Evolutionary conservation across 352 stramenopile species (phyloP).

Genomic region (Blastocystis sp.): DNA sequence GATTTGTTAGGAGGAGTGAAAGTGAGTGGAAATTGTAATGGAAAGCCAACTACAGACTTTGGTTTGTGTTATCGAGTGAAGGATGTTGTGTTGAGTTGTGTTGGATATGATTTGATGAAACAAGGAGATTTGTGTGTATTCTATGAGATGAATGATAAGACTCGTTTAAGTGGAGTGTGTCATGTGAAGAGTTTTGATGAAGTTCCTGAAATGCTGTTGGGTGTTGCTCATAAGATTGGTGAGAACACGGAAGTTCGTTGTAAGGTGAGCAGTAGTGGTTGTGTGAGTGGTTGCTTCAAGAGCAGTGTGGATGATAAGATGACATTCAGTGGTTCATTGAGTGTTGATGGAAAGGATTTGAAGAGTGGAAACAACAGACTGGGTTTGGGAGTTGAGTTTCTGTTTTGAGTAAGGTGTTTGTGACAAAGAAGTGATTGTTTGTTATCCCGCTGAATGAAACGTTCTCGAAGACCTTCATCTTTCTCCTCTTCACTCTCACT

Average conservation of each 20-base stretch:
- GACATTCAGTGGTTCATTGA: background rate
- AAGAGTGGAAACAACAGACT: background rate
- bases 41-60: background rate
- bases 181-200: background rate
- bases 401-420: slow-evolving; percentile 22
- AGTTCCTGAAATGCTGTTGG: background rate
- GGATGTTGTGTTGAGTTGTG: background rate
- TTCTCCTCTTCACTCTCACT: background rate
- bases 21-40: background rate
- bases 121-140: background rate
- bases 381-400: slow-evolving; percentile 2
- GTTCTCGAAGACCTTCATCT: background rate
- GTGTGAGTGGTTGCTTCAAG: background rate
- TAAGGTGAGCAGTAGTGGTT: background rate
- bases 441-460: too few relatives aligned
- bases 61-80: background rate
- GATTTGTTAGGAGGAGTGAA: background rate
- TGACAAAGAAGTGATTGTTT: background rate
- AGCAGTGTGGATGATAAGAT: slow-evolving; percentile 4
- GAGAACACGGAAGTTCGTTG: background rate
- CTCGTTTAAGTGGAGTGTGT: background rate
- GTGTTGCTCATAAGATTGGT: background rate
- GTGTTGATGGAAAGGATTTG: background rate
- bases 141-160: background rate
- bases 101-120: background rate